Evolutionary conservation across 345 rosid genomes (phyloP).

Genomic region (Microcos paniculata): DNA sequence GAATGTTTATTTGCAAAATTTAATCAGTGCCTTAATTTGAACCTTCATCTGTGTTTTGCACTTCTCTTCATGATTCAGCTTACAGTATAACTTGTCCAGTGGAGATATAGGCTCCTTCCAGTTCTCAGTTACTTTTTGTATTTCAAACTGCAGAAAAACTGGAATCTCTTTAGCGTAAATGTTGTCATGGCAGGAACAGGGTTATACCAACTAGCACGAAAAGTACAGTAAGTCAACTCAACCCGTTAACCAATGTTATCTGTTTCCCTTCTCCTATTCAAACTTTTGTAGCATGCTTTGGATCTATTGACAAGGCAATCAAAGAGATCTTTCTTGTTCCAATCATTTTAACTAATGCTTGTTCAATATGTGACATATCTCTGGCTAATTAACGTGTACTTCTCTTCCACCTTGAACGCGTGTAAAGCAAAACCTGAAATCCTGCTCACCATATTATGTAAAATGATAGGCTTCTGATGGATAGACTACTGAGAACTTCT

Average conservation of each 20-base stretch:
- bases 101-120: slow-evolving; percentile 4
- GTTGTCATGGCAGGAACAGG: slow-evolving; percentile 88
- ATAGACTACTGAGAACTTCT: neutral
- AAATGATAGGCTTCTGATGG: neutral
- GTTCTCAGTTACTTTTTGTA: slow-evolving; percentile 1
- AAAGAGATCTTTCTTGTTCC: neutral
- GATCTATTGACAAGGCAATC: neutral
- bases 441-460: neutral
- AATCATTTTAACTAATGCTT: neutral
- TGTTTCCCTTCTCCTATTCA: neutral
- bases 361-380: neutral
- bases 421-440: neutral
- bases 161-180: slow-evolving; percentile 91
- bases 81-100: neutral
- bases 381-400: neutral
- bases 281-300: neutral
- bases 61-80: neutral
- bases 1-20: neutral
- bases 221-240: slow-evolving; percentile 56
- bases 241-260: neutral
- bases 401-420: neutral
- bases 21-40: neutral
- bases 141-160: slow-evolving; percentile 68
- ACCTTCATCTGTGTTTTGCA: neutral
- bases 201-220: slow-evolving; percentile 79